Evolutionary conservation across 2,329 filamentous ascomycete genomes (phyloP).

Genomic region (Fusarium sulawesiense): DNA sequence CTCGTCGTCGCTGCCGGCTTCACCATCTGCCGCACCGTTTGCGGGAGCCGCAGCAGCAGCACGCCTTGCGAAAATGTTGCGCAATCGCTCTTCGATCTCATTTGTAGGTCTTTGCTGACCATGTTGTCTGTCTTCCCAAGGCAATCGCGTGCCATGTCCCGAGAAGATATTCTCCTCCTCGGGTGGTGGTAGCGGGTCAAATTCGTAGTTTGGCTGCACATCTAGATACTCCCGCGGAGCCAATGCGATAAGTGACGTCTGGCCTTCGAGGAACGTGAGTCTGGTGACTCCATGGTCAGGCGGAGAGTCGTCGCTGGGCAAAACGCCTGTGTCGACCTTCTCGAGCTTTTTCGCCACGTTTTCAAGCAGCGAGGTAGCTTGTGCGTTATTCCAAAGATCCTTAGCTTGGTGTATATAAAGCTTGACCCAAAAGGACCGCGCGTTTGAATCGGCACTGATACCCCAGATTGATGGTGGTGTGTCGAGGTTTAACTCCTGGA

Average conservation of each 20-base stretch:
- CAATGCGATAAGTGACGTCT: conserved; percentile 74
- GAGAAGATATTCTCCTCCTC: conserved; percentile 60
- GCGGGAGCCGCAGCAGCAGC: conserved; percentile 19
- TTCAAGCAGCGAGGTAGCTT: conserved; percentile 74
- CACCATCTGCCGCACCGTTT: conserved; percentile 11
- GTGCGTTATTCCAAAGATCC: conserved; percentile 86
- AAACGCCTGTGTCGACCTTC: conserved; percentile 55
- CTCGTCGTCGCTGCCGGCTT: conserved; percentile 44
- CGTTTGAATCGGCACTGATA: conserved; percentile 70
- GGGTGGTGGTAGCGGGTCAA: conserved; percentile 83
- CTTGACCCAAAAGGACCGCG: conserved; percentile 74
- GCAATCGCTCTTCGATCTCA: conserved; percentile 46
- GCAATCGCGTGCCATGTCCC: conserved; percentile 36
- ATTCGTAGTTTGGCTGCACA: conserved; percentile 75
- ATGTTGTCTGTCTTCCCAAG: conserved; percentile 18
- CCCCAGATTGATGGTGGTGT: conserved; percentile 87
- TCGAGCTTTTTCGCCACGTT: conserved; percentile 71
- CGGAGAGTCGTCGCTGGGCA: conserved; percentile 55
- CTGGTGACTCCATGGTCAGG: conserved; percentile 69
- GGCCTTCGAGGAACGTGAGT: conserved; percentile 82
- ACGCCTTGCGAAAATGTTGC: conserved; percentile 45
- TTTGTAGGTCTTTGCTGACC: conserved; percentile 8
- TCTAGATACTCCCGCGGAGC: conserved; percentile 75
- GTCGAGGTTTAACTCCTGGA: conserved; percentile 82
- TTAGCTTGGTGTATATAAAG: conserved; percentile 82